phyloP scores from a whole-genome alignment of 208 protist species.

The Trypanosoma avium region DNA sequence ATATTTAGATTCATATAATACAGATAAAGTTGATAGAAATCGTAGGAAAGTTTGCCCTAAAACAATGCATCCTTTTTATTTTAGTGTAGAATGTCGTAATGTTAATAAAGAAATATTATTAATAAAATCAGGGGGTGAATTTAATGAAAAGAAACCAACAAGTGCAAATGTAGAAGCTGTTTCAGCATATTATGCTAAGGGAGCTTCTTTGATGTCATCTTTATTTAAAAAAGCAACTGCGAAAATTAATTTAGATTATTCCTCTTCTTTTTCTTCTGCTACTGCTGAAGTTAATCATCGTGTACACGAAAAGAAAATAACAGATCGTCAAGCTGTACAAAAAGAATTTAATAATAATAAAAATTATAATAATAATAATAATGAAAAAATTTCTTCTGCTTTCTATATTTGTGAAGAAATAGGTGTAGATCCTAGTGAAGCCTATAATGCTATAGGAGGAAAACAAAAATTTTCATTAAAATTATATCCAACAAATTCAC shows the following conservation, averaged over 20 bases:
- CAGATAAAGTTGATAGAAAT: neutral
- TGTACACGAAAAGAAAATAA: conserved; percentile 20
- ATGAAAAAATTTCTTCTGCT: conserved; percentile 19
- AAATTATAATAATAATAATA: neutral
- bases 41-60: conserved; percentile 31
- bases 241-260: conserved; percentile 27
- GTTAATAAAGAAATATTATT: conserved; percentile 31
- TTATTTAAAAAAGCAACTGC: conserved; percentile 24
- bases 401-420: conserved; percentile 36
- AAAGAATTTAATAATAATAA: conserved; percentile 19
- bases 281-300: conserved; percentile 24
- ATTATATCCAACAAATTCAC: conserved; percentile 33
- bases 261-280: no score
- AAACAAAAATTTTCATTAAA: conserved; percentile 42
- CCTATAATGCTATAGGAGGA: conserved; percentile 57
- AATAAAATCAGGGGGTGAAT: conserved; percentile 23
- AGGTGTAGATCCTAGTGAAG: conserved; percentile 52
- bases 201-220: conserved; percentile 47
- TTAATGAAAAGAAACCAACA: conserved; percentile 41
- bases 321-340: neutral
- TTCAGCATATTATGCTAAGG: conserved; percentile 43
- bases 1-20: conserved; percentile 14
- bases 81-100: conserved; percentile 56
- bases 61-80: conserved; percentile 42
- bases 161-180: conserved; percentile 57